Evolutionary conservation across 2,329 filamentous ascomycete species (phyloP).

Genomic region (Mycocentrospora acerina): DNA sequence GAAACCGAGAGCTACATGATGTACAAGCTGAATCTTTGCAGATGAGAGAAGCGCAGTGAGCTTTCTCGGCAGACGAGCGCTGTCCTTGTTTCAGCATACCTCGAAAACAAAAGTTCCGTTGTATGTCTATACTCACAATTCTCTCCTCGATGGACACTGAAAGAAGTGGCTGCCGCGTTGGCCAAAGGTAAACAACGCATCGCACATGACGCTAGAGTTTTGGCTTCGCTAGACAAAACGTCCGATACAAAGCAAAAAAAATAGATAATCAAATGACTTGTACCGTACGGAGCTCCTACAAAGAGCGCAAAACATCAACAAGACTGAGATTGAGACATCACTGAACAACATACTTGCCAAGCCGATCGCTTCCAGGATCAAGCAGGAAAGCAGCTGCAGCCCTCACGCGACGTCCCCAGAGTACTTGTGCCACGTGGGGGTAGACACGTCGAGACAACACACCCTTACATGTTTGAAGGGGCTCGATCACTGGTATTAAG

Average conservation of each 20-base stretch:
- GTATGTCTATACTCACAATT: slow-evolving; percentile 22
- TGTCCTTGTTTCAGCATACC: slow-evolving; percentile 4
- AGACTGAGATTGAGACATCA: no score
- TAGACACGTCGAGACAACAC: not conserved
- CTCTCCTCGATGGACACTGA: slow-evolving; percentile 29
- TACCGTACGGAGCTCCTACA: slow-evolving; percentile 3
- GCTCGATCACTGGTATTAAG: no score
- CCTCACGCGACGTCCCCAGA: slow-evolving; percentile 4
- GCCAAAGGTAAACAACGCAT: slow-evolving; percentile 36
- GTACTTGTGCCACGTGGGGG: not conserved
- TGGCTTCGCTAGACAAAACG: no score
- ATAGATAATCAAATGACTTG: no score
- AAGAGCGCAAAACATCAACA: no score
- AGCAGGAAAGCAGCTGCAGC: slow-evolving; percentile 28
- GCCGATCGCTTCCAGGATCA: slow-evolving; percentile 32
- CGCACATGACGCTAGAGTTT: slow-evolving; percentile 25
- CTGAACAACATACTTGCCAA: slow-evolving; percentile 15
- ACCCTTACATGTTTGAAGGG: no score
- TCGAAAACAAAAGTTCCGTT: no score
- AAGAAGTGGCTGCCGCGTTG: slow-evolving; percentile 40
- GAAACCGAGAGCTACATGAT: slow-evolving; percentile 37
- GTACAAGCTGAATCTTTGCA: slow-evolving; percentile 21
- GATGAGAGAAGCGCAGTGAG: slow-evolving; percentile 26
- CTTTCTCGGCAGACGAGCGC: slow-evolving; percentile 31
- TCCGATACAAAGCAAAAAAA: no score